phyloP scores from a whole-genome alignment of 2,329 filamentous ascomycete species.

The Stagonosporopsis chrysanthemi region DNA sequence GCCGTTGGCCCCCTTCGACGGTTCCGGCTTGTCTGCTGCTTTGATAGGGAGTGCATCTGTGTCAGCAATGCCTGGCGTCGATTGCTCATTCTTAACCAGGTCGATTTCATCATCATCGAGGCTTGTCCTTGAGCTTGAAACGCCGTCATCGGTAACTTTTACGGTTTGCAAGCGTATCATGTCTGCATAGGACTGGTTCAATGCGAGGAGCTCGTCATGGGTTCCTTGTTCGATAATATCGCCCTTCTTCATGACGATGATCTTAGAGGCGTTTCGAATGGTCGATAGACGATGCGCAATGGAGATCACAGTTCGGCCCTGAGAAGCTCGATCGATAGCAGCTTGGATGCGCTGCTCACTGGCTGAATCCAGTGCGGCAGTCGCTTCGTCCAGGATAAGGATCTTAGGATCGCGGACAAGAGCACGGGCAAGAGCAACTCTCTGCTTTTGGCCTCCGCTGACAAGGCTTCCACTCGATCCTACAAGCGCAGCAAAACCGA shows the following conservation, averaged over 20 bases:
- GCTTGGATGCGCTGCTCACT: slow-evolving; percentile 64
- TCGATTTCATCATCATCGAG: slow-evolving; percentile 33
- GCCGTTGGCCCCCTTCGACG: slow-evolving; percentile 21
- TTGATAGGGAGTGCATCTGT: slow-evolving; percentile 6
- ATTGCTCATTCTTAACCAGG: slow-evolving; percentile 30
- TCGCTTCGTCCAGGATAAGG: slow-evolving; percentile 69
- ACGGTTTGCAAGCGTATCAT: slow-evolving; percentile 59
- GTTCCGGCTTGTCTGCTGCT: slow-evolving; percentile 7
- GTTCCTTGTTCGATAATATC: slow-evolving; percentile 48
- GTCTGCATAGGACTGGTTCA: slow-evolving; percentile 56
- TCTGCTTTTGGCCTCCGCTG: slow-evolving; percentile 66
- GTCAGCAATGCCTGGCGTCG: slow-evolving; percentile 20
- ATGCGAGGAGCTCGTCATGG: slow-evolving; percentile 43
- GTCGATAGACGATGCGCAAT: slow-evolving; percentile 52
- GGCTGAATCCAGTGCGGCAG: slow-evolving; percentile 65
- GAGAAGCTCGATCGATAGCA: slow-evolving; percentile 45
- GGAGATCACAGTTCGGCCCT: slow-evolving; percentile 47
- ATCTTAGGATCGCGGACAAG: slow-evolving; percentile 65
- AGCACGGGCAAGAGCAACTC: slow-evolving; percentile 64
- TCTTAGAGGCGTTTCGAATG: slow-evolving; percentile 47
- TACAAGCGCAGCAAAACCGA: slow-evolving; percentile 58
- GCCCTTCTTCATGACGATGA: slow-evolving; percentile 50
- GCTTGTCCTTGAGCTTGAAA: slow-evolving; percentile 31
- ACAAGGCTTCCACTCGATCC: slow-evolving; percentile 63
- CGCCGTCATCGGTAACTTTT: slow-evolving; percentile 50